A percentile compares a stretch with the other conserved stretches of the same genome.
phyloP scores from a whole-genome alignment of 495 filamentous ascomycete genomes.

The Penicillium paxilli region DNA sequence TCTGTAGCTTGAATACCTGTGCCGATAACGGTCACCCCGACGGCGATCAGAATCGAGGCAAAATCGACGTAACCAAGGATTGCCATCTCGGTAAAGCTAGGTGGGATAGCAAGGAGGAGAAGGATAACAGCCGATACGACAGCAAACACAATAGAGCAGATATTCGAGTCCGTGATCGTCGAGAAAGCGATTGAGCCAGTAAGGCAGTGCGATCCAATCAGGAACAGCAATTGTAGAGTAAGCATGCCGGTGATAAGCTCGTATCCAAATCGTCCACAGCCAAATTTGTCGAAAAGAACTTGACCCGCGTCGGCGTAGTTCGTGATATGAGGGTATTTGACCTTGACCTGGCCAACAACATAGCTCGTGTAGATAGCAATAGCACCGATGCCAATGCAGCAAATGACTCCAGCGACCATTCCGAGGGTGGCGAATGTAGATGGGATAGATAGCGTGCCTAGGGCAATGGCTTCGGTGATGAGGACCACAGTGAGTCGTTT shows the following conservation, averaged over 20 bases:
- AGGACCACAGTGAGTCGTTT: background rate
- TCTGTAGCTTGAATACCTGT: background rate
- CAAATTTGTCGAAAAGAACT: background rate
- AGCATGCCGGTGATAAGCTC: background rate
- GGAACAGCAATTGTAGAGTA: background rate
- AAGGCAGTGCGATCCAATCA: background rate
- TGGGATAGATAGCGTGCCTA: background rate
- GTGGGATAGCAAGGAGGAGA: background rate
- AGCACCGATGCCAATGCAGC: background rate
- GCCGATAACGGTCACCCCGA: background rate
- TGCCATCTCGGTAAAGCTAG: background rate
- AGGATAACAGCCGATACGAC: background rate
- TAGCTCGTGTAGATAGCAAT: background rate
- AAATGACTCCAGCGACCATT: background rate
- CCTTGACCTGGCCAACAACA: background rate
- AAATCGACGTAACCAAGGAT: background rate
- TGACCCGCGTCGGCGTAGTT: background rate
- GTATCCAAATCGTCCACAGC: background rate
- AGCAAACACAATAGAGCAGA: background rate
- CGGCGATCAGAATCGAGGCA: background rate
- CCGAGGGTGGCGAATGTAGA: background rate
- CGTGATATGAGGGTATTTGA: background rate
- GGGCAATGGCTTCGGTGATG: background rate
- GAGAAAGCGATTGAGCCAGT: background rate
- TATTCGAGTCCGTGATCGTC: background rate